These are phyloP conservation scores for Phylloporus sp. DNA, from an alignment of 768 basidiomycete species.

Conservation along the genomic window DNA sequence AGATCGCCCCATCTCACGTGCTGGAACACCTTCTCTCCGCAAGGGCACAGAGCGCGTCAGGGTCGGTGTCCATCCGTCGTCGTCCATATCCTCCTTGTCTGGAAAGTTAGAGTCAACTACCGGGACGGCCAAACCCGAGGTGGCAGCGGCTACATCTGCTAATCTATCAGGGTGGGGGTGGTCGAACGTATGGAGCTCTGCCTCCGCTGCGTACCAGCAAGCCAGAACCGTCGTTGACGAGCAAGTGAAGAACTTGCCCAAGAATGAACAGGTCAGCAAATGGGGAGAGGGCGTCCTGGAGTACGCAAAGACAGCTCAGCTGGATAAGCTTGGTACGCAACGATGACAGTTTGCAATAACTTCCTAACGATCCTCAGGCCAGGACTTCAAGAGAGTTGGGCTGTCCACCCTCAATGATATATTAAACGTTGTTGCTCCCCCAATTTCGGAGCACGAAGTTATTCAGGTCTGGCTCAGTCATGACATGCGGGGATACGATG, in stretches of 20 bases:
- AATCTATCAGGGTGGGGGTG: conserved; percentile 62
- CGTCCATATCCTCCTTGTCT: conserved; percentile 43
- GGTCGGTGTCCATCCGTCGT: conserved; percentile 46
- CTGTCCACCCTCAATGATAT: conserved; percentile 88
- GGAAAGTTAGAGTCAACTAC: conserved; percentile 28
- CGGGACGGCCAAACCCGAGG: conserved; percentile 23
- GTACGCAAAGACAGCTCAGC: conserved; percentile 84
- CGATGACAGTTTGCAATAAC: neutral
- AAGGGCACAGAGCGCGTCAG: conserved; percentile 77
- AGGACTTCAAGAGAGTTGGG: conserved; percentile 86
- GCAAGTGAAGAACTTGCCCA: conserved; percentile 83
- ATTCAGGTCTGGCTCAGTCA: conserved; percentile 95
- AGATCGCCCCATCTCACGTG: conserved; percentile 57
- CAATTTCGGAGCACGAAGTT: conserved; percentile 97
- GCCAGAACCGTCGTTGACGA: conserved; percentile 88
- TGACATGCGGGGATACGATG: conserved; percentile 96
- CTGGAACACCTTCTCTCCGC: conserved; percentile 66
- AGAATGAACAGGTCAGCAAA: conserved; percentile 83
- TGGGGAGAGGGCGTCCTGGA: conserved; percentile 84
- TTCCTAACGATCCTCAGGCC: conserved; percentile 45
- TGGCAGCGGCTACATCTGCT: conserved; percentile 11
- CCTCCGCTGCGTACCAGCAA: conserved; percentile 82
- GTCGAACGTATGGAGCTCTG: conserved; percentile 86
- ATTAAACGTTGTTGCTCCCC: conserved; percentile 94
- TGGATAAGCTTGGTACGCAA: conserved; percentile 83